Evolutionary conservation across 2,329 filamentous ascomycete species (phyloP).

Genomic region (Zymoseptoria pseudotritici): DNA sequence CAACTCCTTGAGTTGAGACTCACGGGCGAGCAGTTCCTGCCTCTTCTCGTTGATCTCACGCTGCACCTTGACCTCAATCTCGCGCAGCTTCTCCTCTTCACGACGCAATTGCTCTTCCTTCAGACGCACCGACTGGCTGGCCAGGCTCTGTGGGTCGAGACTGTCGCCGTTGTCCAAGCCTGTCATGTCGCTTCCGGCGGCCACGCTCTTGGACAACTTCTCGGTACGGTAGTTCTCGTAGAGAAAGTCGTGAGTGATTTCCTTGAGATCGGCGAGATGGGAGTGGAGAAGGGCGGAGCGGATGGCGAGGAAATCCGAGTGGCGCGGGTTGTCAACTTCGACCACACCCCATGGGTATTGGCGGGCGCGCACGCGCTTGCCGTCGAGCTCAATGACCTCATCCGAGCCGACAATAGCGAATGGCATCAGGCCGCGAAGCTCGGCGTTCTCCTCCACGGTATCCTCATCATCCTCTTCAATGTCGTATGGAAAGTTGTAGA

Average conservation of each 20-base stretch:
- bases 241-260: constrained; percentile 99
- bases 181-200: constrained; percentile 56
- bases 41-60: constrained; percentile 99
- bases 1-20: constrained; percentile 97
- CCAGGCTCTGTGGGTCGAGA: constrained; percentile 96
- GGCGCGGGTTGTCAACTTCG: constrained; percentile 97
- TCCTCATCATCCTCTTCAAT: constrained; percentile 99
- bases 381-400: constrained; percentile 88
- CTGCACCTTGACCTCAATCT: constrained; percentile 99
- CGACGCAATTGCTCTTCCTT: constrained; percentile 99
- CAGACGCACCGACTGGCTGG: constrained; percentile 92
- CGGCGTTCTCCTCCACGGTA: constrained; percentile 97
- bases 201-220: constrained; percentile 99
- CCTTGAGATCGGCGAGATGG: constrained; percentile 96
- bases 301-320: constrained; percentile 97
- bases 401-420: constrained; percentile 98
- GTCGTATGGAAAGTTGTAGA: constrained; percentile 99
- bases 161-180: constrained; percentile 40
- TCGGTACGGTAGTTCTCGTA: constrained; percentile 99
- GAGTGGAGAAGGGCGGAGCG: constrained; percentile 94
- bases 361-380: constrained; percentile 82
- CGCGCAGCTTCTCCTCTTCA: constrained; percentile 98
- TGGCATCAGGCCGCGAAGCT: constrained; percentile 94
- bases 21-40: constrained; percentile 92
- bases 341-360: constrained; percentile 99